Conservation (phyloP, 352 stramenopile genomes). For the Globisporangium paroecandrum region DNA sequence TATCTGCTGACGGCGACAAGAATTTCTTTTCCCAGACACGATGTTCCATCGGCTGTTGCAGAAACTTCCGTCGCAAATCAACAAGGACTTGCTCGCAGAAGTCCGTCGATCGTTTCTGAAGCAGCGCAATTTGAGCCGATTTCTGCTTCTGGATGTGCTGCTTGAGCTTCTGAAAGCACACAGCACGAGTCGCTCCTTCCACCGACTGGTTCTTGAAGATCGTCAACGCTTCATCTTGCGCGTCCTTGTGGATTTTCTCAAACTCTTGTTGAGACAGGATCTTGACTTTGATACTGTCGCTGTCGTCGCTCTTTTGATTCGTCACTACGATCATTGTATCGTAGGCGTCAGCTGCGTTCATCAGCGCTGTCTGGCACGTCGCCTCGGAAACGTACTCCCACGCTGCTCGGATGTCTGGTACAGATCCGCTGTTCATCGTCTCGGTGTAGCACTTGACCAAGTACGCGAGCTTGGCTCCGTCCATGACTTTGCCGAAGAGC, state of each 20-base stretch:
- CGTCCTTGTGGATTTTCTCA: slow-evolving; percentile 68
- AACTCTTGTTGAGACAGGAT: slow-evolving; percentile 71
- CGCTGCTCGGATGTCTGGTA: slow-evolving; percentile 81
- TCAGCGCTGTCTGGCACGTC: slow-evolving; percentile 60
- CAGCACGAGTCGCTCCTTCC: slow-evolving; percentile 50
- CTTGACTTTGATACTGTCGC: slow-evolving; percentile 25
- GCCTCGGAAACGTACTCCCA: slow-evolving; percentile 83
- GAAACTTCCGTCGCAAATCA: slow-evolving; percentile 29
- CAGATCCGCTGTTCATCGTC: slow-evolving; percentile 72
- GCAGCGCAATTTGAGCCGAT: slow-evolving; percentile 38
- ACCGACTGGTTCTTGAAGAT: slow-evolving; percentile 71
- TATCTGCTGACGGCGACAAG: not conserved
- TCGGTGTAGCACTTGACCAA: slow-evolving; percentile 66
- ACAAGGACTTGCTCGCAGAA: slow-evolving; percentile 50
- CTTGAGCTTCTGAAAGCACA: slow-evolving; percentile 78
- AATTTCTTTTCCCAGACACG: slow-evolving; percentile 39
- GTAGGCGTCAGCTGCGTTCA: slow-evolving; percentile 53
- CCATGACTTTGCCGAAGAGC: slow-evolving; percentile 61
- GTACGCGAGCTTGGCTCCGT: slow-evolving; percentile 59
- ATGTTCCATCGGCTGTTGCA: slow-evolving; percentile 36
- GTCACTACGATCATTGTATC: slow-evolving; percentile 43
- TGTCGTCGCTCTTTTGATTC: slow-evolving; percentile 21
- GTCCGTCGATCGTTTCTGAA: slow-evolving; percentile 58
- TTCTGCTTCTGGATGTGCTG: slow-evolving; percentile 63
- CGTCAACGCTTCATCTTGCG: slow-evolving; percentile 62